Conservation (phyloP, 345 rosid species). For the Populus ilicifolia region DNA sequence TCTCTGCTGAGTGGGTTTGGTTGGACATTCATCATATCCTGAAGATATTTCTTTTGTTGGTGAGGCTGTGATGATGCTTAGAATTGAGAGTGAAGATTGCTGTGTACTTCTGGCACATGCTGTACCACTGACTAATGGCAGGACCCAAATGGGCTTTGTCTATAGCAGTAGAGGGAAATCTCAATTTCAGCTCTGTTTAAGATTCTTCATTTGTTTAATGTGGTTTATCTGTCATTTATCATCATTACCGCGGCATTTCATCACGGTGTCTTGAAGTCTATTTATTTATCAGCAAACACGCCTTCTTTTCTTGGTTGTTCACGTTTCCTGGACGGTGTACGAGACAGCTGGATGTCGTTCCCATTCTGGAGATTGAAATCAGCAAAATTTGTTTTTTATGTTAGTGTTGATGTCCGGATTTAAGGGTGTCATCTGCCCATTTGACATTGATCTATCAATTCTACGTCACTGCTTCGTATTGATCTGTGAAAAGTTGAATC, state of each 20-base stretch:
- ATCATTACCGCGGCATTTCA: neutral
- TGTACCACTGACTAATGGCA: conserved; percentile 17
- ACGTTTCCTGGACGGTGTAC: neutral
- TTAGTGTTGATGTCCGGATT: neutral
- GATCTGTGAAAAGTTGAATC: neutral
- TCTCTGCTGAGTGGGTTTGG: neutral
- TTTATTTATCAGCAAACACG: neutral
- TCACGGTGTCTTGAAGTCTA: neutral
- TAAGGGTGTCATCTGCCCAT: neutral
- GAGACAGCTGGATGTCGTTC: neutral
- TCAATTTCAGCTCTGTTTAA: neutral
- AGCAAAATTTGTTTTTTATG: neutral
- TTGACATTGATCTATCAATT: neutral
- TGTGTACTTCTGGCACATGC: conserved; percentile 30
- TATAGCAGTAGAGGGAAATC: conserved; percentile 27
- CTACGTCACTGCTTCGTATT: neutral
- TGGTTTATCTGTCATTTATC: neutral
- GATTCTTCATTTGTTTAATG: neutral
- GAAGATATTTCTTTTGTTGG: conserved; percentile 10
- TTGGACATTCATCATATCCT: conserved; percentile 3
- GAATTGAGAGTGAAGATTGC: conserved; percentile 20
- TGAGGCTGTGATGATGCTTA: conserved; percentile 11
- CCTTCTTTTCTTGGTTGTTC: neutral
- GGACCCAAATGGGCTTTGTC: conserved; percentile 9
- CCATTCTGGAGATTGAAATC: neutral